Evolutionary conservation across 1,284 basidiomycete genomes (phyloP), one percentile per base, ranked within the genome.

Genomic region (Ceratorhiza oryzae-sativae): DNA sequence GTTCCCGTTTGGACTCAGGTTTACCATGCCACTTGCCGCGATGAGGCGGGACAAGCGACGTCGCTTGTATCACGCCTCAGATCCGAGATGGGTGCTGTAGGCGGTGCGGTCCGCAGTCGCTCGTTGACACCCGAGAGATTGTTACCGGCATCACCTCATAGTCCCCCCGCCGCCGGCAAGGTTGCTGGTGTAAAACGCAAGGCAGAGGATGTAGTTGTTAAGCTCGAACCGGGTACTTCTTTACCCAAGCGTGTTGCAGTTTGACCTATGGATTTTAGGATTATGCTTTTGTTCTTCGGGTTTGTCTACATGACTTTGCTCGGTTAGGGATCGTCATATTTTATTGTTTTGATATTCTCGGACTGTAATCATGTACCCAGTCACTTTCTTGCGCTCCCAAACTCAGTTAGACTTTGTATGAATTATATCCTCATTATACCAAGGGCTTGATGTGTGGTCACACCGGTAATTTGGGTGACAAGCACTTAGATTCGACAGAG

Each of bases 1-100:
- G 32, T 71, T n/a, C 32, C 34, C 56, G 55, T 65, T 55, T 41
- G 41, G 62, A 63, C 73, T 60, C 76, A 93, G 89, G 87, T 96
- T 77, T 97, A 89, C 79, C 95, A 97, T 82, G 94, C 95, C 51
- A 96, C 94, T 2, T 97, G 95, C 81, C 89, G 92, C 80, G 90
- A 92, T 32, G 94, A 97, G 78, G 90, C 91, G 23, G 65, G 65
- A 58, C 65, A 68, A 58, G 65, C 42, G 1, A 58, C 45, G 78
- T 86, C 59, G 80, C 81, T 45, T 87, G 88, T 68, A 86, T 86
- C 70, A 87, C 84, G 76, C 88, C 80, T 77, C 8, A 86, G 90
- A 59, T 78, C 93, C 76, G 87, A 88, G 74, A 86, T 81, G 81
- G 88, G 88, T 77, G 80, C 83, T 53, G 80, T 80, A 74, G 82